Base-by-base conservation (phyloP, 2,329 filamentous ascomycete genomes). In the Allantophomopsis lycopodina region DNA sequence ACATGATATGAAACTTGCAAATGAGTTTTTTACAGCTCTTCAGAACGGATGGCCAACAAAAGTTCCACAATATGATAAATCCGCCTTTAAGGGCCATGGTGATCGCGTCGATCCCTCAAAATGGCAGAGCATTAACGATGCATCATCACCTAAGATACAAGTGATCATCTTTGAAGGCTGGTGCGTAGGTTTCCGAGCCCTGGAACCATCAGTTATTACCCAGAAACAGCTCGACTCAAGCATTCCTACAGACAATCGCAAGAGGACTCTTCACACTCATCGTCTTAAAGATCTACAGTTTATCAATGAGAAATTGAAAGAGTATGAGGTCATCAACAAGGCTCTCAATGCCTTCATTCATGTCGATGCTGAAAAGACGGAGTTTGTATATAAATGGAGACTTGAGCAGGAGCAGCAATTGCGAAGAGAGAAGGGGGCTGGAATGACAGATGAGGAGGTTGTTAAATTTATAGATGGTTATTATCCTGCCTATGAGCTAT, bases 121-220 rank as follows among this genome's bases (percentile, higher is more conserved):
- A 28, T 82, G 77, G 76, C 58, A 65, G 31, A 48, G 35, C 1
- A 62, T 69, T 8, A 63, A 64, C 30, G 43, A 36, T 1, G 55
- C 58, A 4, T 40, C 21, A 11, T 33, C 45, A 23, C 33, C 40
- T 1, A 43, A 40, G 6, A 56, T 58, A 17, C 47, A 61, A 3
- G 66, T 83, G 2, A 65, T 84, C 1, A 68, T 84, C 17, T 79
- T 84, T 45, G 79, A 84, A 55, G 79, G 79, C 2, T 84, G 79
- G 79, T 82, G 76, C 55, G 69, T 83, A 2, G 79, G 79, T 0
- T 84, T 84, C 53, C 68, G 70, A 7, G 60, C 76, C 0, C 58
- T 80, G 16, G 50, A 62, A 14, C 57, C 65, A 1, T 48, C 55
- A 1, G 60, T 60, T 1, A 49, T 83, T 2, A 55, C 60, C 41